These are phyloP conservation scores for Aspergillus sclerotialis DNA, from an alignment of 2,329 filamentous ascomycete genomes.

Conservation along the genomic window DNA sequence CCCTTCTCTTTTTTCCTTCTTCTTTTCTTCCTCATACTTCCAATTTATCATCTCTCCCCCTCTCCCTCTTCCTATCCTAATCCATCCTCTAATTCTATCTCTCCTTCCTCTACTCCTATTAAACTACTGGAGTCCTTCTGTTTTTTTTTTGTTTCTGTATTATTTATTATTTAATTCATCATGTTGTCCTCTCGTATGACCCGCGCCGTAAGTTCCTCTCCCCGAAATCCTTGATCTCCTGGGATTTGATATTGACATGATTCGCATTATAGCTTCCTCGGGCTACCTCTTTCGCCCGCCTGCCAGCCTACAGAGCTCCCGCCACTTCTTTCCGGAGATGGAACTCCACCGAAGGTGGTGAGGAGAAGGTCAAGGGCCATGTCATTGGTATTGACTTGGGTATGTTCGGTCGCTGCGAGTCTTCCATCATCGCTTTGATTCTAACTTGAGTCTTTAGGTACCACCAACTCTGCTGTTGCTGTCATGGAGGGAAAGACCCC, in stretches of 20 bases:
- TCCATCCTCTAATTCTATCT: slow-evolving; percentile 7
- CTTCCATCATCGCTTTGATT: not conserved
- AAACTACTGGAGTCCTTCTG: slow-evolving; percentile 24
- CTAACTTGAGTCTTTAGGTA: slow-evolving; percentile 45
- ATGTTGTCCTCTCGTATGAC: slow-evolving; percentile 68
- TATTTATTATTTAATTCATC: slow-evolving; percentile 37
- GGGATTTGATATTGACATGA: slow-evolving; percentile 7
- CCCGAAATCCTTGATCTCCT: not conserved
- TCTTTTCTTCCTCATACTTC: slow-evolving; percentile 12
- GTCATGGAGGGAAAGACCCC: slow-evolving; percentile 95
- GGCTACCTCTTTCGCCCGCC: slow-evolving; percentile 63
- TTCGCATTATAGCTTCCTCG: slow-evolving; percentile 60
- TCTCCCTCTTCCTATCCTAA: slow-evolving; percentile 15
- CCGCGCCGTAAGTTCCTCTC: slow-evolving; percentile 60
- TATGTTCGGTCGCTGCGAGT: slow-evolving; percentile 37
- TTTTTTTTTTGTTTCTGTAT: slow-evolving; percentile 27
- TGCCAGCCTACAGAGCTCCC: slow-evolving; percentile 63
- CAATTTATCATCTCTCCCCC: slow-evolving; percentile 17
- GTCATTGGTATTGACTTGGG: slow-evolving; percentile 98
- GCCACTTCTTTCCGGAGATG: slow-evolving; percentile 61
- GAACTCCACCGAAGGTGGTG: slow-evolving; percentile 47
- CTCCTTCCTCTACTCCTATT: slow-evolving; percentile 22
- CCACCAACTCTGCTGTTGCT: slow-evolving; percentile 95
- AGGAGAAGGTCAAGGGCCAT: slow-evolving; percentile 82
- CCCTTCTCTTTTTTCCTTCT: slow-evolving; percentile 24